Percentiles rank a stretch among this genome's conserved stretches.
Conservation (phyloP, 1,284 basidiomycete genomes). For the Pyrrhoderma lamaoense region DNA sequence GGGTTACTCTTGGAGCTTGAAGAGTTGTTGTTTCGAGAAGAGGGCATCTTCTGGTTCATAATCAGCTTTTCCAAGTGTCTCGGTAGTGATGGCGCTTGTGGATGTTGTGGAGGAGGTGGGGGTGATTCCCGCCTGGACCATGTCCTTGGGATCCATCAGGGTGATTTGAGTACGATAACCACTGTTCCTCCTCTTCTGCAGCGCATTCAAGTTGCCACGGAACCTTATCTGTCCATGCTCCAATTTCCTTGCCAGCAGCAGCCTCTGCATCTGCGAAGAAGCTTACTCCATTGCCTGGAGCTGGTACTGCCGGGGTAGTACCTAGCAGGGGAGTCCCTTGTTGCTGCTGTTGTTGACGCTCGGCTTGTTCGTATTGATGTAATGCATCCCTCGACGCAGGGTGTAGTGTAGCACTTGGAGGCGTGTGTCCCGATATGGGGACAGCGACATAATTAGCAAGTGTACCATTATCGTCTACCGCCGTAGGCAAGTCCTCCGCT, state of each 20-base stretch:
- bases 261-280: slow-evolving; percentile 16
- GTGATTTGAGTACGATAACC: slow-evolving; percentile 39
- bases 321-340: background rate
- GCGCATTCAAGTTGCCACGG: slow-evolving; percentile 71
- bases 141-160: slow-evolving; percentile 24
- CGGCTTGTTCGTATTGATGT: background rate
- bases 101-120: slow-evolving; percentile 65
- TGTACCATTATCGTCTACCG: slow-evolving; percentile 92
- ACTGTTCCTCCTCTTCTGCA: slow-evolving; percentile 78
- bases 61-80: slow-evolving; percentile 93
- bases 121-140: slow-evolving; percentile 24
- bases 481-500: slow-evolving; percentile 76
- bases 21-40: slow-evolving; percentile 10
- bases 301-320: slow-evolving; percentile 31
- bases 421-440: slow-evolving; percentile 30
- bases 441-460: slow-evolving; percentile 91
- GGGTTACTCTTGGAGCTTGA: background rate
- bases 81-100: slow-evolving; percentile 81
- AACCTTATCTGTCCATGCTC: slow-evolving; percentile 68
- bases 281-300: slow-evolving; percentile 28
- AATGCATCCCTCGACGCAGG: slow-evolving; percentile 14
- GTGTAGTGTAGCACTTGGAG: slow-evolving; percentile 22
- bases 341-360: background rate
- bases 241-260: slow-evolving; percentile 26
- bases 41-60: slow-evolving; percentile 54